Percentiles rank a stretch among this genome's conserved stretches.
Evolutionary conservation across 768 basidiomycete genomes (phyloP).

Genomic region (Leccinum olivaceopallidum): DNA sequence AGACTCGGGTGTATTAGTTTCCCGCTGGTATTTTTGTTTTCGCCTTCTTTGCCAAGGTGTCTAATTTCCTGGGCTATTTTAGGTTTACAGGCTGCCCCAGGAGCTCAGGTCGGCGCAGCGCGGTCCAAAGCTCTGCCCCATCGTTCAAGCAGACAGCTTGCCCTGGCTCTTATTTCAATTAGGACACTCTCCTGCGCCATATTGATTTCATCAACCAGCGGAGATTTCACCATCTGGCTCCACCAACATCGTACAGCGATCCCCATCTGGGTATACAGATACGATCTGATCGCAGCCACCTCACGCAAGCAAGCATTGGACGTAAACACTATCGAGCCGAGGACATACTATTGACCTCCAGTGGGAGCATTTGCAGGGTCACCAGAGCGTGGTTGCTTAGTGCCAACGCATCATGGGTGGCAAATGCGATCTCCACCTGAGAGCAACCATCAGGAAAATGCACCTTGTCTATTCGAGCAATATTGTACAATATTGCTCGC

Average conservation of each 20-base stretch:
- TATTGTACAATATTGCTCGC: no score
- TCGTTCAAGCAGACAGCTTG: background rate
- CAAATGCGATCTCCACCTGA: background rate
- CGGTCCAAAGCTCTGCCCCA: background rate
- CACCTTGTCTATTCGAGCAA: no score
- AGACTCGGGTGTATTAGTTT: no score
- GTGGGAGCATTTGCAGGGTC: background rate
- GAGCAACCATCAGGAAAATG: background rate
- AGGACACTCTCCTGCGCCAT: no score
- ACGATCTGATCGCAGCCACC: background rate
- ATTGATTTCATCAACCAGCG: background rate
- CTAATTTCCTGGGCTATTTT: background rate
- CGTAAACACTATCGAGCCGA: background rate
- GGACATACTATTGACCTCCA: background rate
- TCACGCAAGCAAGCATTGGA: background rate
- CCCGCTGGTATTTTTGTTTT: background rate
- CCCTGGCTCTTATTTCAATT: no score
- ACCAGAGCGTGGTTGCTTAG: background rate
- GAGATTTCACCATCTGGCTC: background rate
- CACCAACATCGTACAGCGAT: background rate
- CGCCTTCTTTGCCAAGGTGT: background rate
- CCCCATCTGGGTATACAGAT: background rate
- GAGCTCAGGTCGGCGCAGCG: background rate
- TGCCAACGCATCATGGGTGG: background rate
- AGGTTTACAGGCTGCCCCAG: background rate